A percentile compares a stretch with the other conserved stretches of the same genome.
These are phyloP conservation scores for Xylariaceae sp. DNA, from an alignment of 2,329 filamentous ascomycete genomes.

Conservation along the genomic window DNA sequence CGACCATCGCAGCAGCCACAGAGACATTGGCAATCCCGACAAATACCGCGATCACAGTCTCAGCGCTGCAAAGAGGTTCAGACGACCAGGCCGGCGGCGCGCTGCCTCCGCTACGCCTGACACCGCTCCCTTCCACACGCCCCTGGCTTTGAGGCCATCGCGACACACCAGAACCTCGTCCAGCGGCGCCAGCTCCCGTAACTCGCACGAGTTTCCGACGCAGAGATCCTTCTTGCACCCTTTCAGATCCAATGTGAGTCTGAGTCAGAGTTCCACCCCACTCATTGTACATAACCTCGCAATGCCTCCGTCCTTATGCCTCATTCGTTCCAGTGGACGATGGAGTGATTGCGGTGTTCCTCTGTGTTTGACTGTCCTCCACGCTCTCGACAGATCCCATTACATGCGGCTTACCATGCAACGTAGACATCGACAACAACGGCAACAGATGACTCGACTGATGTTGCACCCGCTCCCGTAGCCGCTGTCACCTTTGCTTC, in stretches of 20 bases:
- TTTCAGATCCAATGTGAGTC: conserved; percentile 2
- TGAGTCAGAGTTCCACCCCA: no score
- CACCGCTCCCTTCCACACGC: no score
- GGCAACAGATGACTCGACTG: not conserved
- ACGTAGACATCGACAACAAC: not conserved
- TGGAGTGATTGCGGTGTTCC: no score
- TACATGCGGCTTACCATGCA: not conserved
- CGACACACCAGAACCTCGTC: conserved; percentile 17
- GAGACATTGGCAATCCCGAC: conserved; percentile 1
- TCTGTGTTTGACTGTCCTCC: no score
- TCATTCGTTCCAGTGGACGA: not conserved
- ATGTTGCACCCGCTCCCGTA: not conserved
- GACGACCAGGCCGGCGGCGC: conserved; percentile 19
- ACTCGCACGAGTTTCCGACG: conserved; percentile 12
- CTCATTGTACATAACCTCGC: no score
- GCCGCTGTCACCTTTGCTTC: conserved; percentile 4
- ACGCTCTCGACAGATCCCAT: not conserved
- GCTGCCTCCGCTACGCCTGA: conserved; percentile 12
- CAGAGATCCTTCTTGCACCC: conserved; percentile 1
- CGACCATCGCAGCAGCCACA: conserved; percentile 7
- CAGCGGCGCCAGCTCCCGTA: conserved; percentile 16
- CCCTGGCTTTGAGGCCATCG: conserved; percentile 1
- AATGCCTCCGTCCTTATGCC: not conserved
- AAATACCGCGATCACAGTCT: conserved; percentile 6
- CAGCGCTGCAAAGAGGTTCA: conserved; percentile 14